These are phyloP conservation scores for Groenewaldozyma auringiensis DNA, from an alignment of 1,139 yeast genomes.

Conservation along the genomic window DNA sequence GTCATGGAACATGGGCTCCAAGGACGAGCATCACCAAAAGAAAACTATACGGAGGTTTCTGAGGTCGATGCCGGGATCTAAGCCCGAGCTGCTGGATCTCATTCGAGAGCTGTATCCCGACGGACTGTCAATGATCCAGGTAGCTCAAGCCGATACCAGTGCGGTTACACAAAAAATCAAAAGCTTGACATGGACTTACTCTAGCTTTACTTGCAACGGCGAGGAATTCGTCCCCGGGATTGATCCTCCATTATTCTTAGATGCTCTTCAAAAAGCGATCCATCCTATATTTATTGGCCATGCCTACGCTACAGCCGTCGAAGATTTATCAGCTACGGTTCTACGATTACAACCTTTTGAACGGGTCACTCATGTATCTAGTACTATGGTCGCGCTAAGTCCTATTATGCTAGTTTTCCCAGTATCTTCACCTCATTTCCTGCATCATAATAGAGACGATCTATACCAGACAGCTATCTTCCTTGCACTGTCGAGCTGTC, in stretches of 20 bases:
- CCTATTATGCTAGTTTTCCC: constrained; percentile 66
- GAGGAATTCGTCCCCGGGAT: constrained; percentile 34
- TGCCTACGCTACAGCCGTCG: constrained; percentile 61
- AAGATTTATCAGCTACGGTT: constrained; percentile 50
- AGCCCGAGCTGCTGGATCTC: not conserved
- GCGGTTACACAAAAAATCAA: constrained; percentile 50
- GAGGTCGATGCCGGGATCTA: not conserved
- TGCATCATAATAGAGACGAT: constrained; percentile 46
- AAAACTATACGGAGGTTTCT: constrained; percentile 38
- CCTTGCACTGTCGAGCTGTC: constrained; percentile 49
- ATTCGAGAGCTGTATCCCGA: constrained; percentile 46
- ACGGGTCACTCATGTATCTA: constrained; percentile 19
- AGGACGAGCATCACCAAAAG: constrained; percentile 29
- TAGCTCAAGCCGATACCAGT: constrained; percentile 46
- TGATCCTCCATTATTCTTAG: constrained; percentile 37
- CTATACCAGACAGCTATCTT: constrained; percentile 47
- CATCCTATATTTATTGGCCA: constrained; percentile 37
- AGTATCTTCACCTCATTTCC: constrained; percentile 54
- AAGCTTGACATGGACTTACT: constrained; percentile 49
- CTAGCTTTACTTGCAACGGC: constrained; percentile 37
- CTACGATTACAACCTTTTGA: constrained; percentile 67
- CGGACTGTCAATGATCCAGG: constrained; percentile 61
- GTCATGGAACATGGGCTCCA: not conserved
- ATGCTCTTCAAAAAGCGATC: constrained; percentile 42
- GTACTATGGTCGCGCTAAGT: constrained; percentile 40